A percentile compares a stretch with the other conserved stretches of the same genome.
These are phyloP conservation scores for Iris pallida DNA, from an alignment of 116 monocot genomes.

Conservation along the genomic window DNA sequence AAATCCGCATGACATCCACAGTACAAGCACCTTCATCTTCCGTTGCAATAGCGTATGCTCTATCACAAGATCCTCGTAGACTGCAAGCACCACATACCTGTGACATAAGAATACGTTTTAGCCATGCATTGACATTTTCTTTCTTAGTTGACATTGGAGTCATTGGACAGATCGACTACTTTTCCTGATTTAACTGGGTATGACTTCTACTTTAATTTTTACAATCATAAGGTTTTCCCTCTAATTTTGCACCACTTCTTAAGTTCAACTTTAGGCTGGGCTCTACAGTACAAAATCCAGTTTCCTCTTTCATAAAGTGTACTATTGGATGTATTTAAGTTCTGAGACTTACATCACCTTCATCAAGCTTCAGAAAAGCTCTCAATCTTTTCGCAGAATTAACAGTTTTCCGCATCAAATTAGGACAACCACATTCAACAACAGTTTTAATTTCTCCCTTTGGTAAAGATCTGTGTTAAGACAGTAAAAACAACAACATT, in stretches of 20 bases:
- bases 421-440: constrained; percentile 75
- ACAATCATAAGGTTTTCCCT: no score
- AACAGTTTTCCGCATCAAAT: constrained; percentile 56
- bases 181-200: no score
- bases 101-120: not conserved
- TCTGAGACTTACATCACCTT: constrained; percentile 60
- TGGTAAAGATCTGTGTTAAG: constrained; percentile 44
- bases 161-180: no score
- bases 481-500: not conserved
- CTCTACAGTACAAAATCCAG: no score
- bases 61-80: constrained; percentile 66
- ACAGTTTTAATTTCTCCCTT: constrained; percentile 62
- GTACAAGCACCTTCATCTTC: constrained; percentile 65
- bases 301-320: no score
- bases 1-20: constrained; percentile 74
- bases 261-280: no score
- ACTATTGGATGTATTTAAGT: not conserved
- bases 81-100: constrained; percentile 75
- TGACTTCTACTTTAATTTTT: no score
- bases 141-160: no score
- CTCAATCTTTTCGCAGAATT: constrained; percentile 91
- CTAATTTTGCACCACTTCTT: no score
- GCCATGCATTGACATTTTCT: no score
- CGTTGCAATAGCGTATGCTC: constrained; percentile 45
- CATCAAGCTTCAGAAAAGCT: constrained; percentile 56